Conservation (phyloP, 345 rosid genomes). For the Citrus inodora region DNA sequence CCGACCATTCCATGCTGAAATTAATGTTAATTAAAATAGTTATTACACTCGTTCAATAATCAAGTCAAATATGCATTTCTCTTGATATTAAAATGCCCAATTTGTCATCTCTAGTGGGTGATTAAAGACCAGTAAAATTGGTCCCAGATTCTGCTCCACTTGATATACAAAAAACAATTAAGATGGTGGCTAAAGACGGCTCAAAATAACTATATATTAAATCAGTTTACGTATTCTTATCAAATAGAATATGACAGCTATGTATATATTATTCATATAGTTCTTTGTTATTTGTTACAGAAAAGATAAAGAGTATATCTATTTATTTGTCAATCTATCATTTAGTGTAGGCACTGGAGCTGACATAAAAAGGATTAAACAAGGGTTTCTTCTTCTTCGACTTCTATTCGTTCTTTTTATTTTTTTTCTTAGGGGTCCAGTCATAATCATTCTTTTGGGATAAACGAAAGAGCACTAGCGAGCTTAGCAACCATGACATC, state of each 20-base stretch:
- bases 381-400: neutral
- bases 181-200: neutral
- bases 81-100: neutral
- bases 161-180: neutral
- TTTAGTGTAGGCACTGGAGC: neutral
- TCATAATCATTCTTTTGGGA: neutral
- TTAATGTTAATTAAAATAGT: neutral
- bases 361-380: neutral
- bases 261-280: no score
- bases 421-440: neutral
- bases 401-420: neutral
- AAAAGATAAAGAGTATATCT: no score
- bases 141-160: neutral
- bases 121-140: no score
- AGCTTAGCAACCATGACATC: neutral
- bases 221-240: neutral
- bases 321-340: no score
- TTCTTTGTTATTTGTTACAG: no score
- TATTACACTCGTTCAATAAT: no score
- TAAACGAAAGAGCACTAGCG: conserved; percentile 3
- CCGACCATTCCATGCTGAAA: neutral
- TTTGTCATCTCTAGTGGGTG: no score
- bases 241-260: neutral
- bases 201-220: neutral
- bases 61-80: neutral